phyloP scores from a whole-genome alignment of 176 grass and related monocot species.

The Oryza glumipatula region DNA sequence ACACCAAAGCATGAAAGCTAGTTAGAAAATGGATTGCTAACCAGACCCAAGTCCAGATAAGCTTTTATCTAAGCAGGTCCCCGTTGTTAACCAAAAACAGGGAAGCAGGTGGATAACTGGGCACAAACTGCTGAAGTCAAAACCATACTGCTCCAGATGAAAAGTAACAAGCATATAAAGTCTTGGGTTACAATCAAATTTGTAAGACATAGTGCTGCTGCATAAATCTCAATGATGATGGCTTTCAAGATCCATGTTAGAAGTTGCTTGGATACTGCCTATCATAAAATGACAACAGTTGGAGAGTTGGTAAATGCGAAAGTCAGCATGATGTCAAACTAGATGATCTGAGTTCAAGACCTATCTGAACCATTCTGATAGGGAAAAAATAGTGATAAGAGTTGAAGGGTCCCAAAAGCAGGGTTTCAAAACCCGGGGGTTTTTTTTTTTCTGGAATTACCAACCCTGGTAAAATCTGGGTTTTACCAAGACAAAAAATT shows the following conservation, averaged over 20 bases:
- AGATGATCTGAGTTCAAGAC: not conserved
- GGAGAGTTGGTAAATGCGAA: not conserved
- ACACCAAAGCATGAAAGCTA: not conserved
- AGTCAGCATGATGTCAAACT: not conserved
- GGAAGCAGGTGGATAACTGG: conserved; percentile 5
- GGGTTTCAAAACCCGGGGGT: not conserved
- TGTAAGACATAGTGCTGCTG: not conserved
- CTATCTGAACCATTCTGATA: not conserved
- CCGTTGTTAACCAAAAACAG: not conserved
- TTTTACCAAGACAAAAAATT: not conserved
- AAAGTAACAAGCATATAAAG: not conserved
- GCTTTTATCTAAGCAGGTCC: not conserved
- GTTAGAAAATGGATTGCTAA: not conserved
- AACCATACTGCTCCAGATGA: not conserved
- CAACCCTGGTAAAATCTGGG: not conserved
- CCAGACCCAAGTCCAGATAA: not conserved
- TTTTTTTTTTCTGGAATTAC: not conserved
- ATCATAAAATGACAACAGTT: conserved; percentile 8
- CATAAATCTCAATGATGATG: not conserved
- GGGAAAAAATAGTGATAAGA: not conserved
- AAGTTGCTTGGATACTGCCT: not conserved
- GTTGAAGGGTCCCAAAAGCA: not conserved
- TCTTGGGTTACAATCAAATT: not conserved
- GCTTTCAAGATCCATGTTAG: not conserved
- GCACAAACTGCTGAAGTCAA: not conserved